Evolutionary conservation across 1,284 basidiomycete species (phyloP).

Genomic region (Puccinia polysora): DNA sequence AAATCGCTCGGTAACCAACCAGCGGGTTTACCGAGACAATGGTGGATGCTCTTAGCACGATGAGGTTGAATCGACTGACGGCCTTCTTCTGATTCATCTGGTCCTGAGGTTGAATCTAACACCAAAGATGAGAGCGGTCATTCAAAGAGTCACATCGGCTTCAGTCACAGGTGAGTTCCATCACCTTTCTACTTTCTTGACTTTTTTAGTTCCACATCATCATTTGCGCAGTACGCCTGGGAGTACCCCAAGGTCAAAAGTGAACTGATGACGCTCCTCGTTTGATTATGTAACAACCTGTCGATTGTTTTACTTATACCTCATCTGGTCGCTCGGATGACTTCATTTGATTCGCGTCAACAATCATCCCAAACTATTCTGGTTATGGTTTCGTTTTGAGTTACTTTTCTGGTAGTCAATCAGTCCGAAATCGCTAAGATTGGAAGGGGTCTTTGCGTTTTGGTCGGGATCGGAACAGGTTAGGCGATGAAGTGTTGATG

Average conservation of each 20-base stretch:
- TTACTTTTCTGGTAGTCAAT: conserved; percentile 60
- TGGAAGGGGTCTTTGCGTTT: conserved; percentile 73
- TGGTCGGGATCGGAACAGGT: conserved; percentile 80
- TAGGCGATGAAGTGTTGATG: no score
- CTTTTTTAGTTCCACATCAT: not conserved
- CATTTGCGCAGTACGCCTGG: not conserved
- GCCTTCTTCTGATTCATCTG: no score
- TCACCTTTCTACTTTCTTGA: not conserved
- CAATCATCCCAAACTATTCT: not conserved
- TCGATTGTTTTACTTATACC: not conserved
- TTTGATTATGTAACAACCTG: not conserved
- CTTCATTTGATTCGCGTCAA: not conserved
- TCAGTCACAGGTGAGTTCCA: conserved; percentile 63
- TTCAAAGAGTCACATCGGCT: conserved; percentile 69
- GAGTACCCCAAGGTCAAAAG: no score
- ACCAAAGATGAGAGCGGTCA: conserved; percentile 69
- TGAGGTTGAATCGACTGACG: no score
- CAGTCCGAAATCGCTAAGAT: conserved; percentile 70
- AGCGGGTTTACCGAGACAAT: no score
- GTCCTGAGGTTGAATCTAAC: no score
- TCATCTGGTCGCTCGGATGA: not conserved
- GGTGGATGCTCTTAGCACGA: no score
- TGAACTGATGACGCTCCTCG: not conserved
- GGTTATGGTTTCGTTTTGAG: conserved; percentile 2
- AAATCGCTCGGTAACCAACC: no score